Percentiles rank a stretch among this genome's conserved stretches.
phyloP scores from a whole-genome alignment of 805 yeast species.

The Lipomyces spencermartinsiae region DNA sequence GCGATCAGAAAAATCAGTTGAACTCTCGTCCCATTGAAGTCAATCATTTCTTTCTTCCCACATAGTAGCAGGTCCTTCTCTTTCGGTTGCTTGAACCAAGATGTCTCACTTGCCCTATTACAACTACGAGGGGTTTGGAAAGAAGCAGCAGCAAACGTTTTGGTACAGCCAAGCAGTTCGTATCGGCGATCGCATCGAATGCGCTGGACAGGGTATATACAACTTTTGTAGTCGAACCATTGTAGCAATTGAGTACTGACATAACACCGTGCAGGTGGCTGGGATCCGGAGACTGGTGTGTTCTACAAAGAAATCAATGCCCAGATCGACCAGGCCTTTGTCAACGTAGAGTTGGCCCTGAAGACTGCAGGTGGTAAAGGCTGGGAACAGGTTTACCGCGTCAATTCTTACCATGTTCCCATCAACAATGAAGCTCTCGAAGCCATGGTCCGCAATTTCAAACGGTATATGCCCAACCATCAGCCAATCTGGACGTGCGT shows the following conservation, averaged over 20 bases:
- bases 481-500: constrained; percentile 13
- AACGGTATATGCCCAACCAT: constrained; percentile 8
- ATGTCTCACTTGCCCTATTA: constrained; percentile 10
- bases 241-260: background rate
- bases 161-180: constrained; percentile 12
- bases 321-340: constrained; percentile 11
- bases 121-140: constrained; percentile 6
- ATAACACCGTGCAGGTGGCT: constrained; percentile 3
- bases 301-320: constrained; percentile 7
- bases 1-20: too few species aligned
- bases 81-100: background rate
- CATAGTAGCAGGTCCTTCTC: too few species aligned
- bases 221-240: background rate
- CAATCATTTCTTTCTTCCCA: background rate
- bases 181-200: constrained; percentile 1
- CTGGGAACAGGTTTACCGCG: constrained; percentile 4
- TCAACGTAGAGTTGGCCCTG: constrained; percentile 5
- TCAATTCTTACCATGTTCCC: constrained; percentile 3
- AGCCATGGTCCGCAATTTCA: constrained; percentile 1
- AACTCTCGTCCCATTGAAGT: too few species aligned
- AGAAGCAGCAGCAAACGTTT: background rate
- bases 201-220: constrained; percentile 8
- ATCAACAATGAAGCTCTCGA: constrained; percentile 10
- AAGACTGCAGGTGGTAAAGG: constrained; percentile 6
- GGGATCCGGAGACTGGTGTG: constrained; percentile 8